Base-by-base conservation (phyloP, 257 asterid species). In the Fraxinus anomala region DNA sequence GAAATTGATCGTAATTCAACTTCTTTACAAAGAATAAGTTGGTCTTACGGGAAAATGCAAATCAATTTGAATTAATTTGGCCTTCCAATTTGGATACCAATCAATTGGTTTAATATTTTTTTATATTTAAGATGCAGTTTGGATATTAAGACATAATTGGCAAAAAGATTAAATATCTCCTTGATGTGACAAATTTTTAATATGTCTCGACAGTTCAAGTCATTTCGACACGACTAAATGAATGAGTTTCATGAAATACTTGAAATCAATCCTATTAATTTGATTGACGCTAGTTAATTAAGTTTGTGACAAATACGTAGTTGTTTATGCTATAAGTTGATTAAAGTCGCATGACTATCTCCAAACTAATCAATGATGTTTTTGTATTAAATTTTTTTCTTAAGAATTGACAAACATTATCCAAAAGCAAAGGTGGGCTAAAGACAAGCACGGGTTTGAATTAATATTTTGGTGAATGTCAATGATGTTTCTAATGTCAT, bases 401-500 rank as follows among this genome's bases (percentile, higher is more conserved):
- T 17, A 19, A 54, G 7, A 54, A 54, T 56, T 56, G 66, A 56
- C 11, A n/a, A 56, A 56, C 66, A 7, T 56, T n/a, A 56, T 56
- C 28, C 66, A 56, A 56, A n/a, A 17, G 28, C 26, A 56, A 56
- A 56, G 26, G 24, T 47, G 56, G 56, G 56, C 56, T 47, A 47
- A 47, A 47, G 56, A 47, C 56, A 47, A 47, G 17, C 59, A 47
- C 24, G 76, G 67, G 86, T 78, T 61, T 68, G 37, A 56, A 72
- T 75, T 28, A 77, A 75, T 49, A 73, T 76, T 75, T 44, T 16
- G 63, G 76, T 19, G 70, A 69, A 77, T 61, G 34, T 76, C n/a
- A 56, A 44, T 70, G 39, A 6, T 31, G 73, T 28, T 59, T 54
- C 47, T 56, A 83, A 74, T 77, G 74, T 81, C 85, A 78, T 78